Evolutionary conservation across 139 green algal species (phyloP).

Genomic region (Klebsormidium nitens): DNA sequence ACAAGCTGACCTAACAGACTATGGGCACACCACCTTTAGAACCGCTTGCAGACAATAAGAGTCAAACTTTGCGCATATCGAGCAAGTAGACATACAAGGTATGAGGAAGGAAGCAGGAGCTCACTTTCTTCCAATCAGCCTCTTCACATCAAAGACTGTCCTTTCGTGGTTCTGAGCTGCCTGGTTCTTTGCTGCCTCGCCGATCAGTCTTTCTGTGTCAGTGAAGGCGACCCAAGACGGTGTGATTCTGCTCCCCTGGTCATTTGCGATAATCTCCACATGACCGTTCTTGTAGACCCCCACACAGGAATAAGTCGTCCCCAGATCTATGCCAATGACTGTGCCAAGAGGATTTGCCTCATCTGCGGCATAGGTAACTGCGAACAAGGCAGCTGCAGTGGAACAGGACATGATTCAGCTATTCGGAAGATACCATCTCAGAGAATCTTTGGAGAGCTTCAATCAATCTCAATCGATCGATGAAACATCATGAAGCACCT

Average conservation of each 20-base stretch:
- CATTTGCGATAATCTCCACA: slow-evolving; percentile 99
- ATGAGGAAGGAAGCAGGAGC: slow-evolving; percentile 28
- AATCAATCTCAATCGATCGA: too few species aligned
- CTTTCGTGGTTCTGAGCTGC: slow-evolving; percentile 83
- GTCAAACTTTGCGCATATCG: too few species aligned
- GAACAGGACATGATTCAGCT: too few species aligned
- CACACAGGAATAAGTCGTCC: slow-evolving; percentile 97
- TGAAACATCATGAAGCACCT: too few species aligned
- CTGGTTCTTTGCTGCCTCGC: slow-evolving; percentile 97
- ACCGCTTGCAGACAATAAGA: too few species aligned
- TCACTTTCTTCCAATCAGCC: slow-evolving; percentile 92
- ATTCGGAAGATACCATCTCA: too few species aligned
- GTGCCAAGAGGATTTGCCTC: slow-evolving; percentile 41
- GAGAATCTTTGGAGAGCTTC: too few species aligned
- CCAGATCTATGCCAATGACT: slow-evolving; percentile 96
- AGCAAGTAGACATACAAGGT: too few species aligned
- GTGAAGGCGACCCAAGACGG: slow-evolving; percentile 99
- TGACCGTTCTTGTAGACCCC: slow-evolving; percentile 97
- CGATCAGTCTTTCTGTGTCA: slow-evolving; percentile 98
- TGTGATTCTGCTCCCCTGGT: slow-evolving; percentile 97
- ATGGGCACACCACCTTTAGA: too few species aligned
- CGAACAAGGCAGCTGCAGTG: too few species aligned
- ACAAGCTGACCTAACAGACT: too few species aligned
- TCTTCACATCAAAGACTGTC: slow-evolving; percentile 98
- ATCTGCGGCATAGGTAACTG: slow-evolving; percentile 12